Evolutionary conservation across 2,329 filamentous ascomycete species (phyloP), one percentile per base, ranked within the genome.

Genomic region (Colletotrichum sublineola): DNA sequence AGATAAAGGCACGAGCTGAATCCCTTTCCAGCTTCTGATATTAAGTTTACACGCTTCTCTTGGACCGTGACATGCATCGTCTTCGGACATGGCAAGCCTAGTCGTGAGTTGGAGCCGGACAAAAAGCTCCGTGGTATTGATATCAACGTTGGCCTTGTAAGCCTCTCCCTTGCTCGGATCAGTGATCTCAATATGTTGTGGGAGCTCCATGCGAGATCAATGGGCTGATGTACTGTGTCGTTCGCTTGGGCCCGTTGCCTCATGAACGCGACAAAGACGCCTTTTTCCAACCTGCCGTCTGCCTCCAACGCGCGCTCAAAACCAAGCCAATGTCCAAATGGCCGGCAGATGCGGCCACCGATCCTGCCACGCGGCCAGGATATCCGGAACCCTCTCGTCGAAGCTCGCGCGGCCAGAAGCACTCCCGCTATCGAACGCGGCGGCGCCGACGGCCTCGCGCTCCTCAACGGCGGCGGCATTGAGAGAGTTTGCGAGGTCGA

Each of bases 301-400:
- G 14, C 14, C n/a, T 33, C 38, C 15, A 7, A 31, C 24, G 12
- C 38, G 5, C 40, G 60, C 36, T 72, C 84, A 98, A 79, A 98
- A 94, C 95, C 96, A 99, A 36, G 95, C 94, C 80, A 98, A 80
- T 33, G 95, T 98, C 96, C 96, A 99, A 68, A 96, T 88, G 3
- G 95, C 94, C 24, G 96, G 96, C 76, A 98, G 82, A 77, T 94
- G 92, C 6, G 96, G 96, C 94, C 96, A 98, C 76, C 92, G 89
- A 81, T 97, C 95, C 83, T 99, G 96, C 96, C 96, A 99, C 65
- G 91, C 90, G 2, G 91, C 96, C 73, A 99, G 84, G 46, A 99
- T 93, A 75, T 98, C 95, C 0, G 96, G 96, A 2, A 99, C 96
- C 67, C 91, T 90, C 81, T 97, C 95, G 82, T 99, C 96, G 78